Evolutionary conservation across 176 grass and related monocot species (phyloP), one percentile per base, ranked within the genome.

Genomic region (Tillandsia fasciculata): DNA sequence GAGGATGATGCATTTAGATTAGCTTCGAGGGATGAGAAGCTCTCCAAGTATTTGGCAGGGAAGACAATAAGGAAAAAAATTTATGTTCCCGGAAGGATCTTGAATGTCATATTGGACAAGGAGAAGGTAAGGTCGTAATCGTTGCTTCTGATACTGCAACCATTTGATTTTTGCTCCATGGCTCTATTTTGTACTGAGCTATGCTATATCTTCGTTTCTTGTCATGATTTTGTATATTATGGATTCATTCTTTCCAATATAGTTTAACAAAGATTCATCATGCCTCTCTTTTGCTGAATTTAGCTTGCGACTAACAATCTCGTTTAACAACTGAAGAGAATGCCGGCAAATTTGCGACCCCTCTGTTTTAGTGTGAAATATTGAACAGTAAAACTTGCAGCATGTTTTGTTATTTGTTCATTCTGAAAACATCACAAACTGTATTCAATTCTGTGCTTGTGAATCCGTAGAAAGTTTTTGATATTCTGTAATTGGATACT

Each of bases 21-120:
- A 75, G 94, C 94, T 64, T 79, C 80, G 48, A 70, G 58, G 1
- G 89, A 97, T 72, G 84, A 90, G 66, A 97, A 92, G 76, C 86
- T 97, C 27, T 78, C 86, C 54, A 97, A 97, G 84, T 92, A 87
- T 83, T 72, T 97, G 73, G 51, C 15, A 9, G 89, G 79, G 72
- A 87, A 80, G 65, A 70, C 59, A 33, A 97, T 97, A 53, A 90
- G 74, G 42, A 92, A 90, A 72, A 90, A 69, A 79, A 90, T 97
- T 67, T 97, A 90, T 64, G 94, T 97, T 22, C 86, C 89, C n/a
- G 86, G 84, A 79, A 77, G 94, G 79, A 97, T 92, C 68, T 85
- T 92, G 77, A 97, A 97, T 87, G 86, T 97, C 26, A 97, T 97
- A 70, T 42, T 97, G 27, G 86, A 90, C 64, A 77, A 89, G 64